These are phyloP conservation scores for Pestalotiopsis sp. DNA, from an alignment of 2,329 filamentous ascomycete genomes.

Conservation along the genomic window DNA sequence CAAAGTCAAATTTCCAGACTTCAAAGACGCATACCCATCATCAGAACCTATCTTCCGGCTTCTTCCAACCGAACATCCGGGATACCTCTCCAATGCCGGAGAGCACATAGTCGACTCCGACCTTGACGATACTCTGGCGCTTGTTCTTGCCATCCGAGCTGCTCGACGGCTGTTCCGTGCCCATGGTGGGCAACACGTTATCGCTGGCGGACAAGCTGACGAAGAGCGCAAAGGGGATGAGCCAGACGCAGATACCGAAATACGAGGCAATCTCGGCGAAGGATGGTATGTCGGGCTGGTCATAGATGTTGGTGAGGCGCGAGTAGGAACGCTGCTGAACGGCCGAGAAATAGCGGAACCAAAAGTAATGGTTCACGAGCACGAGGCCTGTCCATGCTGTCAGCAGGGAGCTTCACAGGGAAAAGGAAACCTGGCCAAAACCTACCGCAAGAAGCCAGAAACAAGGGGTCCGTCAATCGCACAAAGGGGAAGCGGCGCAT, in stretches of 20 bases:
- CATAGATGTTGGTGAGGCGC: constrained; percentile 61
- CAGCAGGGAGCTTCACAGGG: constrained; percentile 18
- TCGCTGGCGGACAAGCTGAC: constrained; percentile 93
- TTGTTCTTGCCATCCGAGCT: constrained; percentile 49
- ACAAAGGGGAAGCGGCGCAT: constrained; percentile 76
- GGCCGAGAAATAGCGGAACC: constrained; percentile 89
- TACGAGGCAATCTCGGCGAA: constrained; percentile 96
- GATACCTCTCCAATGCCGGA: constrained; percentile 51
- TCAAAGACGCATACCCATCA: constrained; percentile 5
- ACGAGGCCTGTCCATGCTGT: constrained; percentile 66
- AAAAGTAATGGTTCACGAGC: constrained; percentile 87
- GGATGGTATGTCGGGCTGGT: constrained; percentile 66
- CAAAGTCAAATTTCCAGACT: constrained; percentile 11
- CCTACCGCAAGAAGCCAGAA: constrained; percentile 79
- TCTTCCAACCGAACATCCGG: constrained; percentile 41
- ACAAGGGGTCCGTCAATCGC: constrained; percentile 83
- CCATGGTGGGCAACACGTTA: constrained; percentile 92
- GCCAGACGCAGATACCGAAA: constrained; percentile 95
- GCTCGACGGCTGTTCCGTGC: constrained; percentile 63
- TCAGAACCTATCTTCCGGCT: constrained; percentile 38
- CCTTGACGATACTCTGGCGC: constrained; percentile 68
- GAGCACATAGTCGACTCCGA: constrained; percentile 60
- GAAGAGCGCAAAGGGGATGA: constrained; percentile 93
- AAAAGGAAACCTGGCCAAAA: constrained; percentile 11
- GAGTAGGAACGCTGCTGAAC: constrained; percentile 60